A percentile compares a stretch with the other conserved stretches of the same genome.
These are phyloP conservation scores for Bipolaris cookei DNA, from an alignment of 2,329 filamentous ascomycete species.

Conservation along the genomic window DNA sequence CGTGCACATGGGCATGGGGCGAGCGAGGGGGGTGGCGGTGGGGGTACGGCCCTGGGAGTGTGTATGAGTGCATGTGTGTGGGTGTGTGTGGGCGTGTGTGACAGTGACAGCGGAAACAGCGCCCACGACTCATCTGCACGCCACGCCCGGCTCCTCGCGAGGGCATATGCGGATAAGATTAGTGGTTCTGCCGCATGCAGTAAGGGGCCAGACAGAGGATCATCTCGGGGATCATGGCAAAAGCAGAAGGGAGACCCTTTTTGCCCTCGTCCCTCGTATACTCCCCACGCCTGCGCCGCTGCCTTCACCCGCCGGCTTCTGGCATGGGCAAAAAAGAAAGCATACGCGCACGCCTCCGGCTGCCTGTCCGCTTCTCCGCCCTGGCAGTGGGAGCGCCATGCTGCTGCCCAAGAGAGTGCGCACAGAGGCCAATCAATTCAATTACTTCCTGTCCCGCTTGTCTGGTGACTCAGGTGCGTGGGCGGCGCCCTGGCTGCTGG, in stretches of 20 bases:
- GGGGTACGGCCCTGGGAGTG: constrained; percentile 3
- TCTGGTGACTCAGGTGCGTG: constrained; percentile 4
- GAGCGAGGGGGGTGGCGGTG: too few relatives aligned
- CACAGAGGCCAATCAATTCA: background rate
- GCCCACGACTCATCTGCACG: constrained; percentile 20
- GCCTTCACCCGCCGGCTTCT: constrained; percentile 26
- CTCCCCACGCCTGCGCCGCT: constrained; percentile 17
- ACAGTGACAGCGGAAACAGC: constrained; percentile 22
- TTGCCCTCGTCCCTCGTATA: constrained; percentile 2
- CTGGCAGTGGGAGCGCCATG: constrained; percentile 3
- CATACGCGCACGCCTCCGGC: constrained; percentile 25
- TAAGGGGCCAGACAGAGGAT: constrained; percentile 33
- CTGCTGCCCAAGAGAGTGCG: constrained; percentile 6
- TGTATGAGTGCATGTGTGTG: constrained; percentile 1
- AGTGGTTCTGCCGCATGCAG: constrained; percentile 14
- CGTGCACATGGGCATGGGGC: too few relatives aligned
- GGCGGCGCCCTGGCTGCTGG: constrained; percentile 10
- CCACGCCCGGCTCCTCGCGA: constrained; percentile 29
- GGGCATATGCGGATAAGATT: constrained; percentile 26
- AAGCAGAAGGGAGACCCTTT: constrained; percentile 18
- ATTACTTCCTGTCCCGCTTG: too few relatives aligned
- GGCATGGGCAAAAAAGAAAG: constrained; percentile 26
- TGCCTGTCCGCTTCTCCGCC: constrained; percentile 33
- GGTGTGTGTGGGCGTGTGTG: background rate
- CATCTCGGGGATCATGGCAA: constrained; percentile 31